Percentiles rank a stretch among this genome's conserved stretches.
phyloP scores from a whole-genome alignment of 805 yeast genomes.

The Candida patagonica region DNA sequence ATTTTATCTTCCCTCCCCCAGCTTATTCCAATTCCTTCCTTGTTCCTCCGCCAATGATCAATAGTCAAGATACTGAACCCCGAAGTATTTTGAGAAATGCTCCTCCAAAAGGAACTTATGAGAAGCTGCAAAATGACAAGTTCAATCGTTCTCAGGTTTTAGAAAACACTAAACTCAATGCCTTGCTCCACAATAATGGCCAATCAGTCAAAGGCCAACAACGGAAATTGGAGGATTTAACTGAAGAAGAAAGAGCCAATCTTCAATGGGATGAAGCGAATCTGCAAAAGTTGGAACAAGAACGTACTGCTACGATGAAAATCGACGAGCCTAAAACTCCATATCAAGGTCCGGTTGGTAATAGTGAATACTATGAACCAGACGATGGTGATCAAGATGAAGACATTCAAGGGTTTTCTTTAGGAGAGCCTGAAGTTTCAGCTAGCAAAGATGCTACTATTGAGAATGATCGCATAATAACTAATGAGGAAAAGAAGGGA shows the following conservation, averaged over 20 bases:
- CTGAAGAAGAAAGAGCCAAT: conserved; percentile 5
- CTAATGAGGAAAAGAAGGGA: conserved; percentile 16
- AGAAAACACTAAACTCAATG: conserved; percentile 69
- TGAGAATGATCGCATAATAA: conserved; percentile 21
- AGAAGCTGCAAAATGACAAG: conserved; percentile 4
- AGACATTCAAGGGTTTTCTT: conserved; percentile 22
- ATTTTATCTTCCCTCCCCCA: too few relatives aligned
- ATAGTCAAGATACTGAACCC: too few relatives aligned
- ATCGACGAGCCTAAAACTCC: conserved; percentile 96
- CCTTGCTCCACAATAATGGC: conserved; percentile 30
- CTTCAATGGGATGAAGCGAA: conserved; percentile 83
- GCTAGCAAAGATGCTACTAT: conserved; percentile 14
- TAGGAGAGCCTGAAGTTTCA: conserved; percentile 25
- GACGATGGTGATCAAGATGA: conserved; percentile 56
- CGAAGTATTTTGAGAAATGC: conserved; percentile 19
- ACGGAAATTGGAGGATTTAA: conserved; percentile 18
- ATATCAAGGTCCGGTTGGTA: conserved; percentile 76
- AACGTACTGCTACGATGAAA: conserved; percentile 63
- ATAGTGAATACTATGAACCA: conserved; percentile 68
- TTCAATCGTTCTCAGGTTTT: conserved; percentile 58
- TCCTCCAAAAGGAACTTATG: conserved; percentile 13
- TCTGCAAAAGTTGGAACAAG: conserved; percentile 62
- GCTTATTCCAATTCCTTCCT: too few relatives aligned
- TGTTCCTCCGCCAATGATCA: too few relatives aligned
- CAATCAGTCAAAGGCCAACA: conserved; percentile 12